phyloP scores from a whole-genome alignment of 2,329 filamentous ascomycete species.

The Cladosporium velox region DNA sequence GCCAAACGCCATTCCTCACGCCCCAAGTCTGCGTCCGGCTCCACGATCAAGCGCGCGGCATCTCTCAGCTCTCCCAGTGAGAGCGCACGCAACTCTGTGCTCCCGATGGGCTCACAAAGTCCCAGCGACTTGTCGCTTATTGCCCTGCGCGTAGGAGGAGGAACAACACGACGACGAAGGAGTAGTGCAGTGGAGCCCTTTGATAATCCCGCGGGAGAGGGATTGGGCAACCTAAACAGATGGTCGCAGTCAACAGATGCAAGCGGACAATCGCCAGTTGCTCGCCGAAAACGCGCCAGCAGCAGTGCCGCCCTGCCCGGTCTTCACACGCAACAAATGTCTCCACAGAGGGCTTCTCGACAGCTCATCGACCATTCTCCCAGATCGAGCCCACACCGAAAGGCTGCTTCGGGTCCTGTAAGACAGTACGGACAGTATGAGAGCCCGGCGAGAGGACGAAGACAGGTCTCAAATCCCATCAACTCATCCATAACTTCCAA shows the following conservation, averaged over 20 bases:
- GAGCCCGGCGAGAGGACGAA: slow-evolving; percentile 16
- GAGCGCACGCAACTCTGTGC: slow-evolving; percentile 33
- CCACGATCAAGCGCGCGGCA: slow-evolving; percentile 46
- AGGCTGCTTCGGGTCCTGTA: slow-evolving; percentile 21
- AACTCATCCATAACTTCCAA: slow-evolving; percentile 2
- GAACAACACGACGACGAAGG: slow-evolving; percentile 39
- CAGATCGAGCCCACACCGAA: slow-evolving; percentile 41
- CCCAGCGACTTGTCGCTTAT: slow-evolving; percentile 30
- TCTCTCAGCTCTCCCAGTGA: slow-evolving; percentile 37
- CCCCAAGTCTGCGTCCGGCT: slow-evolving; percentile 48
- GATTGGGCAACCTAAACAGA: slow-evolving; percentile 55
- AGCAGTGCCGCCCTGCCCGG: slow-evolving; percentile 38
- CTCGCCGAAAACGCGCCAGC: slow-evolving; percentile 43
- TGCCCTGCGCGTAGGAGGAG: slow-evolving; percentile 29
- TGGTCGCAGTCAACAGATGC: slow-evolving; percentile 61
- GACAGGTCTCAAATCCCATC: slow-evolving; percentile 16
- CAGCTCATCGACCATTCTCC: slow-evolving; percentile 39
- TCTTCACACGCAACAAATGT: slow-evolving; percentile 38
- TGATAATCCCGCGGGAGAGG: slow-evolving; percentile 43
- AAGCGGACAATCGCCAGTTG: slow-evolving; percentile 45
- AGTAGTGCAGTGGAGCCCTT: slow-evolving; percentile 45
- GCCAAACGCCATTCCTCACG: slow-evolving; percentile 38
- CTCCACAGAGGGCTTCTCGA: slow-evolving; percentile 36
- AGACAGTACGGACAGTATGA: slow-evolving; percentile 13
- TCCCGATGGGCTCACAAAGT: slow-evolving; percentile 28